These are phyloP conservation scores for Aspergillus sp. DNA, from an alignment of 2,329 filamentous ascomycete genomes.

Conservation along the genomic window DNA sequence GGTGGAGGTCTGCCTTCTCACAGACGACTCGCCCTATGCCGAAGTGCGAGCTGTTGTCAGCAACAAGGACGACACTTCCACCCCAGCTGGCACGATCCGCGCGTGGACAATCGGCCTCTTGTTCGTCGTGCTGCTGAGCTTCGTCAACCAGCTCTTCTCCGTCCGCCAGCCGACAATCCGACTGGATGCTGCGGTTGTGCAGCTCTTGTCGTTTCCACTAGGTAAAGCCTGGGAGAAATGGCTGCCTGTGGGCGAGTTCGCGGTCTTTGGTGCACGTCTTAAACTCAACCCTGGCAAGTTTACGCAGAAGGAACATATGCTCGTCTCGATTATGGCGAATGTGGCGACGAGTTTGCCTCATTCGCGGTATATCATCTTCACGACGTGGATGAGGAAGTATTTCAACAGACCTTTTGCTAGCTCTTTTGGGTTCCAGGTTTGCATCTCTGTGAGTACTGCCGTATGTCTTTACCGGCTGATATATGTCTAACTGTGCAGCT, in stretches of 20 bases:
- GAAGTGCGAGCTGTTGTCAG: conserved; percentile 21
- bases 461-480: neutral
- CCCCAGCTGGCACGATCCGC: conserved; percentile 23
- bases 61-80: conserved; percentile 16
- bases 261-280: conserved; percentile 4
- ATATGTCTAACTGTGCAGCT: neutral
- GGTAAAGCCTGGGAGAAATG: conserved; percentile 5
- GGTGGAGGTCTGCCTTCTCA: neutral
- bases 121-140: conserved; percentile 13
- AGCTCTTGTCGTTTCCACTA: conserved; percentile 7
- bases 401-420: neutral
- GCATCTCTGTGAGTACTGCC: neutral
- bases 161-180: conserved; percentile 13
- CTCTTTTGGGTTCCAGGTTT: conserved; percentile 4
- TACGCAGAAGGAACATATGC: conserved; percentile 13
- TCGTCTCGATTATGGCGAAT: conserved; percentile 10
- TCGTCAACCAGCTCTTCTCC: conserved; percentile 20
- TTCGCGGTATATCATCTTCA: conserved; percentile 5
- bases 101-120: conserved; percentile 47
- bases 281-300: conserved; percentile 13
- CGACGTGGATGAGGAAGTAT: conserved; percentile 1
- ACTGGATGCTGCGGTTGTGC: neutral
- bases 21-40: conserved; percentile 14
- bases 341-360: neutral
- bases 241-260: conserved; percentile 3